Evolutionary conservation across 2,329 filamentous ascomycete species (phyloP), one percentile per base, ranked within the genome.

Genomic region (Diaporthe ilicicola): DNA sequence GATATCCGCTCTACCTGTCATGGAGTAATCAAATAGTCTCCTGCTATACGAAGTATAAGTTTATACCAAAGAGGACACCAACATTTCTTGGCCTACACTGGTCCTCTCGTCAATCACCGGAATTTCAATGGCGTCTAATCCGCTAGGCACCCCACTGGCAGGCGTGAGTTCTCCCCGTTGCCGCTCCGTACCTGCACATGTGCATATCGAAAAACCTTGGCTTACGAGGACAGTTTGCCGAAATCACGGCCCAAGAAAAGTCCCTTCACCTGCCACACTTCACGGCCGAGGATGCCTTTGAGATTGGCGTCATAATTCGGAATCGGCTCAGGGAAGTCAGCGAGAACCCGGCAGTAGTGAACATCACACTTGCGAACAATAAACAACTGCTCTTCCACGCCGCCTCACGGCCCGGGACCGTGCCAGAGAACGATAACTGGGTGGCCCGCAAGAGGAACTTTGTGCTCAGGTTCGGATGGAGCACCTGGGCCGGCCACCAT

Each of bases 401-500:
- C 24, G 17, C 68, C 7, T 70, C 68, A 13, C 32, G 68, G 12
- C 68, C 68, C 7, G 68, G 68, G 15, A 70, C 68, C 50, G 68
- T 70, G 9, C 68, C 68, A 27, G 68, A 70, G 68, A 70, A 70
- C 27, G 68, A 66, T 59, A 70, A 70, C 68, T 70, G 59, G 68
- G 68, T 66, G 37, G 56, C 59, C 15, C 68, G 68, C 51, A 70
- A 66, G 59, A 56, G 68, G 61, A 66, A 70, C n/a, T 70, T 70
- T 54, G 59, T 66, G 0, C 50, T 66, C 9, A 46, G 68, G 19
- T 70, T 66, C 22, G 68, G 68, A 42, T 70, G 68, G 68, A 70
- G 68, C 59, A 55, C 59, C 37, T 66, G 68, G 68, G 68, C 68
- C 9, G 68, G 59, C 61, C 68, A 70, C 27, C 51, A 70, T 42